phyloP scores from a whole-genome alignment of 495 filamentous ascomycete genomes.

The Lineolata rhizophorae region DNA sequence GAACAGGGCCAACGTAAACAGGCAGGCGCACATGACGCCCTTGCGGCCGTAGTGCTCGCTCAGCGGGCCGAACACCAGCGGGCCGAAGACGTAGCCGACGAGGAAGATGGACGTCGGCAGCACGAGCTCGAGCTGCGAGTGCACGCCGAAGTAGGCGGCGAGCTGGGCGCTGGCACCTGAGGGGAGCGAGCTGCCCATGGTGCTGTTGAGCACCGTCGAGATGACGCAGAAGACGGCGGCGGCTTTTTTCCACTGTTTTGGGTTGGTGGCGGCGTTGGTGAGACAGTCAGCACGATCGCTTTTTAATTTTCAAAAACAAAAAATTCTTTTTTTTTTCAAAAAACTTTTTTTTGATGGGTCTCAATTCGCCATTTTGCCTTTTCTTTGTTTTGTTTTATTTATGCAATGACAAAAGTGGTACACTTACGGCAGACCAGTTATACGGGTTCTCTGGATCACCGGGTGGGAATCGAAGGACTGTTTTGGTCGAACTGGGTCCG shows the following conservation, averaged over 20 bases:
- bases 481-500: neutral
- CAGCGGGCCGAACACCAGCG: slow-evolving; percentile 43
- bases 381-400: no score
- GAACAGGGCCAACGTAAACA: slow-evolving; percentile 38
- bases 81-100: slow-evolving; percentile 45
- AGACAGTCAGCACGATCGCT: no score
- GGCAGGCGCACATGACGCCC: slow-evolving; percentile 28
- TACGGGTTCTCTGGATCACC: slow-evolving; percentile 31
- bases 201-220: slow-evolving; percentile 47
- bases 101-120: slow-evolving; percentile 58
- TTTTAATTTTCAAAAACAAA: slow-evolving; percentile 10
- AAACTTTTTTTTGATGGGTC: no score
- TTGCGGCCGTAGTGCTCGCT: slow-evolving; percentile 52
- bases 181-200: slow-evolving; percentile 47
- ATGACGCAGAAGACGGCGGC: slow-evolving; percentile 33
- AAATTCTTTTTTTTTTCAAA: no score
- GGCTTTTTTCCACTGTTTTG: slow-evolving; percentile 30
- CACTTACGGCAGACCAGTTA: slow-evolving; percentile 27
- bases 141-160: slow-evolving; percentile 32
- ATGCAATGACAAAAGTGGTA: no score
- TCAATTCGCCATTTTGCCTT: no score
- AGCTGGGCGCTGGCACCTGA: slow-evolving; percentile 39
- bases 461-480: slow-evolving; percentile 22
- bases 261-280: no score
- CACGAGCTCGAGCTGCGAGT: slow-evolving; percentile 32